Percentiles rank a stretch among this genome's conserved stretches.
Conservation (phyloP, 164 flowering plant species). For the Houttuynia cordata region DNA sequence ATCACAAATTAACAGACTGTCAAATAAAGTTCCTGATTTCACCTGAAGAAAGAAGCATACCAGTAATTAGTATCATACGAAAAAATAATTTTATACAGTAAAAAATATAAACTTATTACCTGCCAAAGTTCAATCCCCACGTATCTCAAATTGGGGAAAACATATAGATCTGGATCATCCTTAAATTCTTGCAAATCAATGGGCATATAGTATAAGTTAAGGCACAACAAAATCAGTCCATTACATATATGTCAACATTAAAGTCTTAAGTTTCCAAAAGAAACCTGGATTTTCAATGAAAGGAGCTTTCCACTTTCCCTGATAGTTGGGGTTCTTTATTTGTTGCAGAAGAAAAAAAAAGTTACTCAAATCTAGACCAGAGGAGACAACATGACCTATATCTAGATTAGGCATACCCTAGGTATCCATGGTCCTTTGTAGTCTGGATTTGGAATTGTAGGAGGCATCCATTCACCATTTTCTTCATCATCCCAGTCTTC, state of each 20-base stretch:
- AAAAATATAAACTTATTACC: not conserved
- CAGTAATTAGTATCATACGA: not conserved
- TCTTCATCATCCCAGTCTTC: constrained; percentile 99
- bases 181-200: constrained; percentile 2
- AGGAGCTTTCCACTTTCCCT: constrained; percentile 98
- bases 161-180: constrained; percentile 10
- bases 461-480: constrained; percentile 95
- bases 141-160: constrained; percentile 9
- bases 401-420: constrained; percentile 38
- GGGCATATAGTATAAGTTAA: not conserved
- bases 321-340: constrained; percentile 91
- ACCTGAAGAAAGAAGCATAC: constrained; percentile 2
- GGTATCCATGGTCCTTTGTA: constrained; percentile 89
- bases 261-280: not conserved
- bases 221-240: not conserved
- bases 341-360: constrained; percentile 31
- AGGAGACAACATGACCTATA: not conserved
- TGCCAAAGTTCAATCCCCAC: constrained; percentile 10
- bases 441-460: constrained; percentile 83
- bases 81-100: not conserved
- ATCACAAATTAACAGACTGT: constrained; percentile 6
- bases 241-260: not conserved
- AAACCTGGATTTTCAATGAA: constrained; percentile 91
- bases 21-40: constrained; percentile 10
- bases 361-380: not conserved